A percentile compares a stretch with the other conserved stretches of the same genome.
Evolutionary conservation across 2,329 filamentous ascomycete species (phyloP).

Genomic region (Aspergillus sp.): DNA sequence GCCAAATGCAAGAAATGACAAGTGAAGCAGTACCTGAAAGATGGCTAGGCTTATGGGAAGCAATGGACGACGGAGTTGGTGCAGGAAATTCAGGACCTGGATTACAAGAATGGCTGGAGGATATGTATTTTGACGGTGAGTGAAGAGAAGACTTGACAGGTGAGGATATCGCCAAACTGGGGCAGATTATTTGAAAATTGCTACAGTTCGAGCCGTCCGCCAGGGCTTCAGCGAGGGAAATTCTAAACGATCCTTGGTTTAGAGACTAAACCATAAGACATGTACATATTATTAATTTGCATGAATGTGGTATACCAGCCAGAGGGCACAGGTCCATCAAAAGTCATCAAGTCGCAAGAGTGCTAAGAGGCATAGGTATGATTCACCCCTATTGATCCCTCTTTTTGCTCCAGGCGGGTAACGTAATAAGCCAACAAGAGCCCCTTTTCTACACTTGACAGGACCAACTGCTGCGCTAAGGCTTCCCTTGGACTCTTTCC

Average conservation of each 20-base stretch:
- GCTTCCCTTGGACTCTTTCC: too few relatives aligned
- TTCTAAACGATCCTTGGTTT: constrained; percentile 21
- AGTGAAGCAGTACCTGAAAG: constrained; percentile 28
- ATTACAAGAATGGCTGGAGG: constrained; percentile 32
- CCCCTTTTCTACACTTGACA: too few relatives aligned
- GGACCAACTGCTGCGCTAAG: too few relatives aligned
- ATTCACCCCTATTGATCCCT: background rate
- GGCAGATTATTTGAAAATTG: constrained; percentile 15
- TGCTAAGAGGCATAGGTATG: background rate
- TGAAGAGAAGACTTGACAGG: constrained; percentile 13
- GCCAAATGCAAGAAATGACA: constrained; percentile 30
- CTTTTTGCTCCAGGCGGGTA: background rate
- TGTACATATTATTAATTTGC: background rate
- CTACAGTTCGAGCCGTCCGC: constrained; percentile 19
- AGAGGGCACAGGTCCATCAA: background rate
- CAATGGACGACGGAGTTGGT: constrained; percentile 13
- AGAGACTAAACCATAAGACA: constrained; percentile 1
- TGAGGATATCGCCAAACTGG: constrained; percentile 19
- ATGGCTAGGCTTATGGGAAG: constrained; percentile 24
- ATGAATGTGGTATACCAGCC: background rate
- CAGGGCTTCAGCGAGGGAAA: constrained; percentile 17
- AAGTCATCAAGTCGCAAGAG: background rate
- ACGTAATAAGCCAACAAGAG: too few relatives aligned
- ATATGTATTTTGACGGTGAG: constrained; percentile 30
- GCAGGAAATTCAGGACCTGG: constrained; percentile 11